Conservation (phyloP, 2,329 filamentous ascomycete genomes). For the Coniochaeta sp. region DNA sequence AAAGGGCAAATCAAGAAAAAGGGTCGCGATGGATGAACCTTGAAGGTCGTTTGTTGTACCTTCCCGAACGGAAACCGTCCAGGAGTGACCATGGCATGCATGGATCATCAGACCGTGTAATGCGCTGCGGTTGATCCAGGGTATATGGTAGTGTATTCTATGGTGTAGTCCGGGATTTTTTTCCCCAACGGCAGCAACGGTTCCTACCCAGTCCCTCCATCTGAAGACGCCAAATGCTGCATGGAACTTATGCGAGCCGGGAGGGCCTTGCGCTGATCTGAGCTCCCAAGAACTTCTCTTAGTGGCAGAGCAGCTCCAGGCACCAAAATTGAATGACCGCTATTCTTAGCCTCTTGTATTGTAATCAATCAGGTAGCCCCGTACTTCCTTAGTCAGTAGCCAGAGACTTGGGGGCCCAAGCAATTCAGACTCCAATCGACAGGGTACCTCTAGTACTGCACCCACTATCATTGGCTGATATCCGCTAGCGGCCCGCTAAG, state of each 20-base stretch:
- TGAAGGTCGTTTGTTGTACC: background rate
- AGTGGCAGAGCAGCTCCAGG: background rate
- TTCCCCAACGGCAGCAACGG: too few relatives aligned
- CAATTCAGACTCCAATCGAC: background rate
- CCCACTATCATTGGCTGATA: background rate
- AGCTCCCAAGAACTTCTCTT: background rate
- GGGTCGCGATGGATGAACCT: too few relatives aligned
- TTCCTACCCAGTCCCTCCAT: too few relatives aligned
- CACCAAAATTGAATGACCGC: background rate
- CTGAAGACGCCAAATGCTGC: background rate
- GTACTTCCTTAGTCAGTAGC: background rate
- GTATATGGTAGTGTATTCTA: background rate
- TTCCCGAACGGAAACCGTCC: background rate
- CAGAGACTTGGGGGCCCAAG: background rate
- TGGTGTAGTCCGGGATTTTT: too few relatives aligned
- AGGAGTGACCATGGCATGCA: background rate
- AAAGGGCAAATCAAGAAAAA: too few relatives aligned
- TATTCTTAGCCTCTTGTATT: background rate
- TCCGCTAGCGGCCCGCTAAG: background rate
- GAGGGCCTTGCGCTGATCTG: background rate
- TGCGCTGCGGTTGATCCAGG: background rate
- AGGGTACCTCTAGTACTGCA: background rate
- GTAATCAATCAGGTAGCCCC: background rate
- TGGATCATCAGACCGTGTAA: background rate
- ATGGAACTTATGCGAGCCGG: background rate